Evolutionary conservation across 805 yeast genomes (phyloP).

Genomic region (Schwanniomyces sp.): DNA sequence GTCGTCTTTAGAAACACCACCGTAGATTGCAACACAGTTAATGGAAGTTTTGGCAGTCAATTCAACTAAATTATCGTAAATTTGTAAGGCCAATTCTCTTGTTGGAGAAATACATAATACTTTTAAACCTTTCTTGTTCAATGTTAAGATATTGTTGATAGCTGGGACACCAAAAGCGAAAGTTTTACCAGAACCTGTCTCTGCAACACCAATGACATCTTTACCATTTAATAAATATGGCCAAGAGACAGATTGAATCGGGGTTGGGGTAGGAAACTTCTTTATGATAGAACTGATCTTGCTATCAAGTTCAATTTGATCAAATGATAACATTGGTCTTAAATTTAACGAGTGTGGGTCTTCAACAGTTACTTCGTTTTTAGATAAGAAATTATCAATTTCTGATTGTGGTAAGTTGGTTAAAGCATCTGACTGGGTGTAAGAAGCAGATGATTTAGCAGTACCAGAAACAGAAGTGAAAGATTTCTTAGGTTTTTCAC

Average conservation of each 20-base stretch:
- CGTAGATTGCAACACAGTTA: slow-evolving; percentile 83
- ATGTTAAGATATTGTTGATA: slow-evolving; percentile 60
- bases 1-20: slow-evolving; percentile 96
- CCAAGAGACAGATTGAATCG: slow-evolving; percentile 94
- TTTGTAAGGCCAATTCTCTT: slow-evolving; percentile 95
- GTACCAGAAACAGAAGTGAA: slow-evolving; percentile 9
- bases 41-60: slow-evolving; percentile 63
- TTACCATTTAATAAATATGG: slow-evolving; percentile 76
- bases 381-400: slow-evolving; percentile 59
- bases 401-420: slow-evolving; percentile 50
- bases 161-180: slow-evolving; percentile 98
- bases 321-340: slow-evolving; percentile 71
- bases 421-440: slow-evolving; percentile 40
- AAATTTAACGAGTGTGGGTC: slow-evolving; percentile 56
- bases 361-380: slow-evolving; percentile 78
- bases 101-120: slow-evolving; percentile 94
- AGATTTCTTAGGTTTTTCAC: slow-evolving; percentile 11
- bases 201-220: slow-evolving; percentile 96
- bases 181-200: slow-evolving; percentile 97
- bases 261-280: slow-evolving; percentile 88
- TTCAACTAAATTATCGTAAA: slow-evolving; percentile 73
- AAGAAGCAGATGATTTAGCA: slow-evolving; percentile 17
- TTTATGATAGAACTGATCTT: slow-evolving; percentile 60
- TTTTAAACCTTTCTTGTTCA: slow-evolving; percentile 53
- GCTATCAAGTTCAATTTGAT: slow-evolving; percentile 52